Base-by-base conservation (phyloP, 371 early-diverging fungal genomes). In the Mucor irregularis region DNA sequence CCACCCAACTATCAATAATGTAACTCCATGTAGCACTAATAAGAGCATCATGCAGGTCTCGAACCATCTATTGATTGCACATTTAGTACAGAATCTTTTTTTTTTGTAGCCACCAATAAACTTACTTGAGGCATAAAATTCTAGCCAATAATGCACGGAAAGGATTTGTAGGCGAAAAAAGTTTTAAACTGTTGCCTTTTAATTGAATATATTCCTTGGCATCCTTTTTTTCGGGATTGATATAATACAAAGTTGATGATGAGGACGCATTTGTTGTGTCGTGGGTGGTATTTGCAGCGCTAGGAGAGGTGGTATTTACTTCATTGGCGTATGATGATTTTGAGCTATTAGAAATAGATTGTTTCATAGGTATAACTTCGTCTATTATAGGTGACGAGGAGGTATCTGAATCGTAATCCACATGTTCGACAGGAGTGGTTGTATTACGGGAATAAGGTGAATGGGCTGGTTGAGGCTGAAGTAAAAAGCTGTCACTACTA, bases 21-120 rank as follows among this genome's bases (percentile, higher is more conserved):
- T 62, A 6, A 53, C 46, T 14, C 77, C 69, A 55, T 87, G 82
- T 14, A 77, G 30, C 0, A 76, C 52, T 19, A 87, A 71, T n/a
- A 87, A 47, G 6, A 76, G 11, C 66, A 84, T 74, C 25, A 85
- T 65, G 7, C 75, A 55, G 0, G 80, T 60, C 46, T 87, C 87
- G 13, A 73, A 65, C 84, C 84, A 84, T 55, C 87, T 86, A 56
- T 7, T n/a, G n/a, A n/a, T n/a, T n/a, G n/a, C n/a, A n/a, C n/a
- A n/a, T n/a, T n/a, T n/a, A 24, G 10, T 21, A 3, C 31, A 48
- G 34, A 34, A 28, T 30, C 25, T 31, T 46, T 28, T 46, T 22
- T 43, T 30, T 43, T 44, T 43, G 25, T 29, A 30, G 1, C 33
- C 16, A 14, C 11, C 8, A 9, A 10, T 28, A 7, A 14, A 21